phyloP scores from a whole-genome alignment of 2,329 filamentous ascomycete genomes.

The Fusarium dlaminii region DNA sequence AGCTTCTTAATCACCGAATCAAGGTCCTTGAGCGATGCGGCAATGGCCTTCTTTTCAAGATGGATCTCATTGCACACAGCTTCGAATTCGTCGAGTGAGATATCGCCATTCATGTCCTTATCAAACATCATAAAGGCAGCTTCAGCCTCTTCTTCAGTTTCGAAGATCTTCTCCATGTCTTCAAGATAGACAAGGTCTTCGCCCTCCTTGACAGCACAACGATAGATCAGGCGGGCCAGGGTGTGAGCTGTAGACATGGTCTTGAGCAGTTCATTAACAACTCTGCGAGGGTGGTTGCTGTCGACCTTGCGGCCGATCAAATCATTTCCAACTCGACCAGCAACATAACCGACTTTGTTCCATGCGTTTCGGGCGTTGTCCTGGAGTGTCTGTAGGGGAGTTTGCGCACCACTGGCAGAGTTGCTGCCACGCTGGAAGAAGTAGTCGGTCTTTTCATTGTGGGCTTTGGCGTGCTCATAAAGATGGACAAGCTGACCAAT shows the following conservation, averaged over 20 bases:
- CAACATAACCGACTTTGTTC: slow-evolving; percentile 84
- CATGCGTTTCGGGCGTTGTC: slow-evolving; percentile 79
- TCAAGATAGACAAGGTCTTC: slow-evolving; percentile 80
- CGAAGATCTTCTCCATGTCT: slow-evolving; percentile 82
- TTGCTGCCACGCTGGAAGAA: slow-evolving; percentile 57
- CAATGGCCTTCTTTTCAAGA: slow-evolving; percentile 93
- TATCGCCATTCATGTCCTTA: slow-evolving; percentile 95
- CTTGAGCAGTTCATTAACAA: slow-evolving; percentile 80
- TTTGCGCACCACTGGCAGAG: slow-evolving; percentile 70
- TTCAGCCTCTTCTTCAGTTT: slow-evolving; percentile 85
- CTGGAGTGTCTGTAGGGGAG: slow-evolving; percentile 77
- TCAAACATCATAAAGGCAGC: slow-evolving; percentile 93
- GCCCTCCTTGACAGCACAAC: slow-evolving; percentile 80
- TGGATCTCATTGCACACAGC: slow-evolving; percentile 94
- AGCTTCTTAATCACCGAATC: slow-evolving; percentile 93
- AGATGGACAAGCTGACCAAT: slow-evolving; percentile 69
- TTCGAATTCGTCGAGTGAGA: slow-evolving; percentile 94
- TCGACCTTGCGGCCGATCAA: slow-evolving; percentile 82
- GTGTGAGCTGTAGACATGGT: slow-evolving; percentile 81
- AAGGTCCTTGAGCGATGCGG: slow-evolving; percentile 91
- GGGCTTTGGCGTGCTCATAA: slow-evolving; percentile 79
- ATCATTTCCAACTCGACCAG: slow-evolving; percentile 87
- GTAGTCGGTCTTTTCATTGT: slow-evolving; percentile 64
- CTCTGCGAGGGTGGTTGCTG: slow-evolving; percentile 83
- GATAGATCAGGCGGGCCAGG: slow-evolving; percentile 86